A percentile compares a stretch with the other conserved stretches of the same genome.
Evolutionary conservation across 2,329 filamentous ascomycete species (phyloP).

Genomic region (Ophiosphaerella narmari): DNA sequence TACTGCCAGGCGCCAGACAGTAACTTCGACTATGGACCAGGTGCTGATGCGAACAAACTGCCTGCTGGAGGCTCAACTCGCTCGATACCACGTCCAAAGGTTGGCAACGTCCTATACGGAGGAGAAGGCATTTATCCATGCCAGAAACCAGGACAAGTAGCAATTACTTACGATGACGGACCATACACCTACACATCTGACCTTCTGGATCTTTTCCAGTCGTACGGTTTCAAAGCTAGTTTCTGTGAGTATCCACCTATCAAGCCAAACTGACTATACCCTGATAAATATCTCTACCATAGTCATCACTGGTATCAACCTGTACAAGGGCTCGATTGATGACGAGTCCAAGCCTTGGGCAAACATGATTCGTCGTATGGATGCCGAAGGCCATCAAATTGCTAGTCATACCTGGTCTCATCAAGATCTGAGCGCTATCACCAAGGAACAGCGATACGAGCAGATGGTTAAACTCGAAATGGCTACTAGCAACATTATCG

Average conservation of each 20-base stretch:
- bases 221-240: slow-evolving; percentile 65
- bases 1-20: slow-evolving; percentile 66
- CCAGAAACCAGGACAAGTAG: slow-evolving; percentile 59
- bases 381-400: slow-evolving; percentile 62
- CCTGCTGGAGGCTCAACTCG: slow-evolving; percentile 60
- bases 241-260: slow-evolving; percentile 54
- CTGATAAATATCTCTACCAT: slow-evolving; percentile 56
- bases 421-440: slow-evolving; percentile 53
- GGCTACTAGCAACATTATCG: slow-evolving; percentile 59
- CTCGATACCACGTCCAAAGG: slow-evolving; percentile 55
- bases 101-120: slow-evolving; percentile 63
- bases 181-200: slow-evolving; percentile 65
- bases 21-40: slow-evolving; percentile 62
- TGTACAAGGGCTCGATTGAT: slow-evolving; percentile 60
- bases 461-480: slow-evolving; percentile 60
- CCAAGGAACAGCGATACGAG: slow-evolving; percentile 50
- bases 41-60: slow-evolving; percentile 62
- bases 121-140: slow-evolving; percentile 61
- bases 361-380: slow-evolving; percentile 59
- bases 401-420: slow-evolving; percentile 64
- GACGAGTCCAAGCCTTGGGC: slow-evolving; percentile 52
- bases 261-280: slow-evolving; percentile 51
- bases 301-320: slow-evolving; percentile 62
- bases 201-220: slow-evolving; percentile 63
- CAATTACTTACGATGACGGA: slow-evolving; percentile 70